Conservation (phyloP, 805 yeast genomes). For the Starmerella bombicola region DNA sequence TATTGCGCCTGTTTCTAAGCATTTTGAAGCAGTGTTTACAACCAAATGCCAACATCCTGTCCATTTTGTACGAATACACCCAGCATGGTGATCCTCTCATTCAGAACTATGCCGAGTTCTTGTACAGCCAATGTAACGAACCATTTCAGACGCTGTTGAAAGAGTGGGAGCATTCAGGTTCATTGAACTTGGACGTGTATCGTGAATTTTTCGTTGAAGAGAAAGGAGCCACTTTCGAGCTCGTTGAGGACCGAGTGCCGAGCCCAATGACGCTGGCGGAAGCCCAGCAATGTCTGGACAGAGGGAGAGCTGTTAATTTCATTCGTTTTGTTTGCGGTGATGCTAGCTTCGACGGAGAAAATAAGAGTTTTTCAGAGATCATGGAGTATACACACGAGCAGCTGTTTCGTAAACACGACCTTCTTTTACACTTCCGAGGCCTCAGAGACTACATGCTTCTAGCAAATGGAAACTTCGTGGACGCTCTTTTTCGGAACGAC, state of each 20-base stretch:
- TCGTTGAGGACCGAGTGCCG: conserved; percentile 29
- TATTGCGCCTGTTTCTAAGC: conserved; percentile 44
- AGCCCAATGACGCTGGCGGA: conserved; percentile 27
- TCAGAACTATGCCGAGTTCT: conserved; percentile 31
- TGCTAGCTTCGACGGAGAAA: conserved; percentile 44
- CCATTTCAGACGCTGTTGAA: conserved; percentile 52
- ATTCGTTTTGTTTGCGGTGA: conserved; percentile 56
- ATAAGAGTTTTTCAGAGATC: conserved; percentile 50
- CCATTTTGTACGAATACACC: conserved; percentile 39
- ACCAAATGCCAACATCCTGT: conserved; percentile 37
- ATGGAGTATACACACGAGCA: conserved; percentile 39
- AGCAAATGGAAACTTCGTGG: conserved; percentile 73
- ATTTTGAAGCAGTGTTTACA: conserved; percentile 28
- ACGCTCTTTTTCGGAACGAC: conserved; percentile 37
- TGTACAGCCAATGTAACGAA: conserved; percentile 37
- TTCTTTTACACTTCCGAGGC: conserved; percentile 45
- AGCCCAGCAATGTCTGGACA: conserved; percentile 29
- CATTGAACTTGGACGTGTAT: conserved; percentile 36
- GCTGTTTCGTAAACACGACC: conserved; percentile 38
- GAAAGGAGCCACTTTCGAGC: conserved; percentile 15
- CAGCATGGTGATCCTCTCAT: conserved; percentile 54
- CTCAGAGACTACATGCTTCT: conserved; percentile 56
- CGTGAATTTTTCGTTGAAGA: conserved; percentile 49
- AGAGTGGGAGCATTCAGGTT: conserved; percentile 62
- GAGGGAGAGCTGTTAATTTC: conserved; percentile 62